Base-by-base conservation (phyloP, 2,329 filamentous ascomycete species). In the Beauveria caledonica region DNA sequence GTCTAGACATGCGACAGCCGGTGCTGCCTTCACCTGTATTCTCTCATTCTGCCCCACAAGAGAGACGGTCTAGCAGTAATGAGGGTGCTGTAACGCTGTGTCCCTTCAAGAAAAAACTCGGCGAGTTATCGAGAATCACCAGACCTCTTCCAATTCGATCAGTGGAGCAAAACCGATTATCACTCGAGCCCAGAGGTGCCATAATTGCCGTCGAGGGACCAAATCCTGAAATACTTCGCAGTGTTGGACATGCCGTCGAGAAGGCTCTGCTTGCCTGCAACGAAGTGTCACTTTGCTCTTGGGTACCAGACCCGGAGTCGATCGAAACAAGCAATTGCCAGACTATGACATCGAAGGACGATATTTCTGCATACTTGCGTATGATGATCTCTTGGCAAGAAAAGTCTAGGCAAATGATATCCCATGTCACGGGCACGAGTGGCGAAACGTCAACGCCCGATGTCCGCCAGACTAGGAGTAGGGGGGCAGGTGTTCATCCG, bases 161-260 rank as follows among this genome's bases (percentile, higher is more conserved):
- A 1, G 68, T 36, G 27, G 48, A 70, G 5, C 70, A 72, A 3
- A 70, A 68, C 7, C 67, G 66, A 4, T 64, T 68, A 3, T 63
- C 64, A 1, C 70, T 73, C 62, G 73, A 77, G 65, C 76, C 78
- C 7, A 83, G 92, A n/a, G 92, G 93, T 0, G 84, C 89, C 0
- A 82, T 97, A 42, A 86, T 97, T 63, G 88, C 90, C 0, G 77
- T 97, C 29, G 93, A 97, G 72, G 92, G 92, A 1, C 80, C 87
- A 19, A 82, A 87, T 61, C 64, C 70, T 7, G 67, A 68, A n/a
- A 66, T 82, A 23, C 69, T 83, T 10, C 71, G 76, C 1, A 78
- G 82, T 10, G 83, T 89, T 4, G 86, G 90, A 3, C 75, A 79
- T 3, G 80, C 83, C 19, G 83, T 96, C 21, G 81, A 88, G 59